Evolutionary conservation across 345 rosid species (phyloP).

Genomic region (Salix arbutifolia): DNA sequence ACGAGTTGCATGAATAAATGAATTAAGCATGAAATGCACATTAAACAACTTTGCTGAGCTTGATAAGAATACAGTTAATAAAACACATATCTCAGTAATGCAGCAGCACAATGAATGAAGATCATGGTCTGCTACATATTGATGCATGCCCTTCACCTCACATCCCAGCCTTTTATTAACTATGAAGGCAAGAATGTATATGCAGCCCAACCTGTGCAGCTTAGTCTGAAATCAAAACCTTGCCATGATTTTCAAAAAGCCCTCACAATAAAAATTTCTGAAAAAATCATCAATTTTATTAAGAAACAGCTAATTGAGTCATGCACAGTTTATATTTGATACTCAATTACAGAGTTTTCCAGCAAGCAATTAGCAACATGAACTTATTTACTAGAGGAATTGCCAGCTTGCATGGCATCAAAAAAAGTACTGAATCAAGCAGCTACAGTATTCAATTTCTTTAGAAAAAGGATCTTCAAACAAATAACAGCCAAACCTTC

Average conservation of each 20-base stretch:
- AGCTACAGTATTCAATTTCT: too few species aligned
- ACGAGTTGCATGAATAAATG: not conserved
- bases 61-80: not conserved
- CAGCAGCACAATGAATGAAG: not conserved
- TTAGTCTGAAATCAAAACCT: not conserved
- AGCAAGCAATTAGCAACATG: not conserved
- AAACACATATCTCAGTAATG: not conserved
- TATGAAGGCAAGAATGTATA: not conserved
- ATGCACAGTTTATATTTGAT: not conserved
- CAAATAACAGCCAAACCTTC: conserved; percentile 49
- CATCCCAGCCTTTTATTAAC: not conserved
- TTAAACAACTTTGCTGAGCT: not conserved
- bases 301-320: not conserved
- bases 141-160: not conserved
- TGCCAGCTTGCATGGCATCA: too few species aligned
- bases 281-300: not conserved
- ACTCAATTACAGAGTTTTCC: not conserved
- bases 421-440: not conserved
- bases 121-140: not conserved
- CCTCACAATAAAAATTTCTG: not conserved
- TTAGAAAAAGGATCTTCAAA: not conserved
- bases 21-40: not conserved
- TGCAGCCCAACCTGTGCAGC: not conserved
- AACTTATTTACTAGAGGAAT: not conserved
- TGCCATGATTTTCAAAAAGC: not conserved